Evolutionary conservation across 1,139 yeast genomes (phyloP), one percentile per base, ranked within the genome.

Genomic region (Entelexis sorbosivorans): DNA sequence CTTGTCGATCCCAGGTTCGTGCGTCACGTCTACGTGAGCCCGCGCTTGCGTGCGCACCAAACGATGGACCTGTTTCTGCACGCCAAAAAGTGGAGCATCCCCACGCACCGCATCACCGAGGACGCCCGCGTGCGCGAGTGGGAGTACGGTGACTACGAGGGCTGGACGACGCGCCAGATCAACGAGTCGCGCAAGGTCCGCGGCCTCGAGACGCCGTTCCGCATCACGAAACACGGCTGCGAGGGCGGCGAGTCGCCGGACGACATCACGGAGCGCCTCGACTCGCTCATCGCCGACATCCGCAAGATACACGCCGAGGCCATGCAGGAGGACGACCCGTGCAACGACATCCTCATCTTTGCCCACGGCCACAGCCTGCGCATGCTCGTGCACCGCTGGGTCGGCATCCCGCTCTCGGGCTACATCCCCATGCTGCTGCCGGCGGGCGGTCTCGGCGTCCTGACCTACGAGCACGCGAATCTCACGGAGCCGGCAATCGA

Each of bases 121-220:
- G 89, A 83, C 57, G 78, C 83, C 22, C 53, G 61, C 48, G 68
- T 87, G 48, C 75, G 93, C 58, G 97, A 89, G 69, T 89, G 97
- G 96, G 93, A 86, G 60, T 89, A 89, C 63, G 97, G 97, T 59
- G 93, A 85, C 61, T 89, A 89, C 66, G 97, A 89, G 70, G 97
- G 97, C 5, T 67, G 81, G 60, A 66, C 73, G 52, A 83, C 95
- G 1, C 67, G 70, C 14, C 78, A 88, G 59, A 88, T 89, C 64
- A 53, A 56, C 48, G 39, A 28, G 28, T 70, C 74, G 58, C 76
- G 96, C 61, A 69, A 70, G 44, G 64, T 69, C 19, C 73, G 82
- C 55, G 95, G 94, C 0, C 69, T 84, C 47, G 80, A 60, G 34
- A 55, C 61, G 29, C 72, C 72, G n/a, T 89, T 96, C 96, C 70